phyloP scores from a whole-genome alignment of 768 basidiomycete species.

The Termitomyces sp. region DNA sequence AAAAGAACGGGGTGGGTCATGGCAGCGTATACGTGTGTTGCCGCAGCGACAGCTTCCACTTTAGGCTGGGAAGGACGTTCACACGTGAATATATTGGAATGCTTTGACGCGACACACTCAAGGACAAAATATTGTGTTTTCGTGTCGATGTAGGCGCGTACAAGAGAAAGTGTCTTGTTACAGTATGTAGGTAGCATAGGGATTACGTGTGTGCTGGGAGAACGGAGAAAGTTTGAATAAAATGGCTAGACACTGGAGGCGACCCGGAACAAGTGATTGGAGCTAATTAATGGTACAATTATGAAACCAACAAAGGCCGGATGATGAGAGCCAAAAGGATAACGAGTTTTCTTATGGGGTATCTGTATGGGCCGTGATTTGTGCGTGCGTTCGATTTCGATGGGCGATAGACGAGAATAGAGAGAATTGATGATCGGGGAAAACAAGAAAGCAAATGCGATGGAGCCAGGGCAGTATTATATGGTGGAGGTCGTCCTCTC shows the following conservation, averaged over 20 bases:
- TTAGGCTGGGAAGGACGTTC: background rate
- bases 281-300: conserved; percentile 7
- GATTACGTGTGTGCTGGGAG: conserved; percentile 1
- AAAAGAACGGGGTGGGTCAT: background rate
- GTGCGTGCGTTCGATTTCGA: conserved; percentile 7
- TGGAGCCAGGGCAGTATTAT: conserved; percentile 21
- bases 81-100: conserved; percentile 5
- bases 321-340: conserved; percentile 1
- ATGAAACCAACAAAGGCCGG: conserved; percentile 1
- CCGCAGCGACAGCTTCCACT: background rate
- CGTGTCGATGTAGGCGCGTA: background rate
- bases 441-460: conserved; percentile 14
- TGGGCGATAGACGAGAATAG: background rate
- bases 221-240: too few species aligned
- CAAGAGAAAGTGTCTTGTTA: background rate
- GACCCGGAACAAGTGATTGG: background rate
- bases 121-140: background rate
- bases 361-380: background rate
- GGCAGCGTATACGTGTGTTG: background rate
- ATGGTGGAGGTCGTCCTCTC: conserved; percentile 55
- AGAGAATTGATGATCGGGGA: background rate
- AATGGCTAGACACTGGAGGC: background rate
- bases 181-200: conserved; percentile 2
- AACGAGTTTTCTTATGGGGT: conserved; percentile 7
- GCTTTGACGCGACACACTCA: background rate